Base-by-base conservation (phyloP, 192 early-diverging fungal genomes). In the Coemansia sp. region DNA sequence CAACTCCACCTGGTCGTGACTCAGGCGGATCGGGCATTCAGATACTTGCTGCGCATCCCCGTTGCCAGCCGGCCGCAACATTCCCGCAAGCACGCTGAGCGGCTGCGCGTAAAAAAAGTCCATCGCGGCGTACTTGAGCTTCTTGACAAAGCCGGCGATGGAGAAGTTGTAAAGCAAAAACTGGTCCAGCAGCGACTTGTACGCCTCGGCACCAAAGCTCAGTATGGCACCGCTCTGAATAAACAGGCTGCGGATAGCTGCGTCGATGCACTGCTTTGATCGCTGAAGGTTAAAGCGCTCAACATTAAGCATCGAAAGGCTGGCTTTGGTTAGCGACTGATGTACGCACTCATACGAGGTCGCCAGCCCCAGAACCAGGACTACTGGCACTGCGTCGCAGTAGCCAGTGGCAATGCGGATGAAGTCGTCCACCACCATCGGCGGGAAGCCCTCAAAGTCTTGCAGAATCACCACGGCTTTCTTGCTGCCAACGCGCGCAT, bases 101-200 rank as follows among this genome's bases (percentile, higher is more conserved):
- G 93, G 90, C 59, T 91, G 92, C 0, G 84, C 79, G 53, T 88
- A 94, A 55, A 82, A 96, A 59, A 91, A 85, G 55, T 90, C 86
- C 90, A 93, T 92, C 12, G 86, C 59, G 0, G 88, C 83, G 64
- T 89, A 94, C 82, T 94, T 87, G 7, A 93, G 60, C 58, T 81
- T 84, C 11, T 81, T 67, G 22, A 85, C 80, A 48, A 90, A 88
- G 6, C 85, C 80, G 2, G 76, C 62, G n/a, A 93, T 81, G 10
- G 92, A 96, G 47, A 90, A 85, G 59, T 85, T 86, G 62, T 84
- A 85, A 49, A 90, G 66, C 54, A 87, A 79, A 58, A 90, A 94
- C 29, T 86, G 84, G 58, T 92, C 87, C 47, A 91, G 67, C 39
- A 95, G 42, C 42, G 84, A 84, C 54, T 88, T 83, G 65, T 86